Evolutionary conservation across 768 basidiomycete genomes (phyloP).

Genomic region (Scleroderma bovista): DNA sequence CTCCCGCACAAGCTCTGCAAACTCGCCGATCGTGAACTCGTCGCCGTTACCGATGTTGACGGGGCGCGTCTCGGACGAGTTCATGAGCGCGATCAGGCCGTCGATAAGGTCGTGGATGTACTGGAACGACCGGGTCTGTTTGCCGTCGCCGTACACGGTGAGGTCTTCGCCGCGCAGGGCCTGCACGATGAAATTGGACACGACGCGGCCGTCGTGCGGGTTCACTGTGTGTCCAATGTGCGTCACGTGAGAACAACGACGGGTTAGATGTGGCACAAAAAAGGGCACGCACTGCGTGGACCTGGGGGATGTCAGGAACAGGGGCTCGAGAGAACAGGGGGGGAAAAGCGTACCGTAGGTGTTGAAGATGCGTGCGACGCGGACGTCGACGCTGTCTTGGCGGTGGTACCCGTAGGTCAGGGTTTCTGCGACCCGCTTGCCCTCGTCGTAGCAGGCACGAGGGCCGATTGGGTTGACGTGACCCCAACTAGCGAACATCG

Average conservation of each 20-base stretch:
- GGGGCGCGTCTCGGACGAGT: conserved; percentile 86
- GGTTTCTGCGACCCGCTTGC: conserved; percentile 98
- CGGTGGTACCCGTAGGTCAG: conserved; percentile 93
- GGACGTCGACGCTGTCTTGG: conserved; percentile 92
- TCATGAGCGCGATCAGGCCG: conserved; percentile 92
- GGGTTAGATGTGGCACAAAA: background rate
- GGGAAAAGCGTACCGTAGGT: conserved; percentile 57
- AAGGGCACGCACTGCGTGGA: conserved; percentile 62
- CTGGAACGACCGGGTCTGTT: conserved; percentile 93
- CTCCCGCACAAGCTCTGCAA: conserved; percentile 87
- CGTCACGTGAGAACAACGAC: conserved; percentile 5
- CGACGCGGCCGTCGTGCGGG: conserved; percentile 93
- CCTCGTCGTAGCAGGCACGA: conserved; percentile 99
- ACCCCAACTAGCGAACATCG: conserved; percentile 64
- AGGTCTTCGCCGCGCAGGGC: conserved; percentile 95
- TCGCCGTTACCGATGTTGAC: conserved; percentile 96
- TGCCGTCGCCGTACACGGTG: conserved; percentile 94
- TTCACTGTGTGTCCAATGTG: conserved; percentile 69
- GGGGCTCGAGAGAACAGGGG: too few species aligned
- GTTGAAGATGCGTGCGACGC: conserved; percentile 98
- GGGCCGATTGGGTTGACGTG: conserved; percentile 98
- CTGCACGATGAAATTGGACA: conserved; percentile 98
- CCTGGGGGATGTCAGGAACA: conserved; percentile 19
- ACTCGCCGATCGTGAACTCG: conserved; percentile 94
- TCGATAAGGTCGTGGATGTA: conserved; percentile 98